phyloP scores from a whole-genome alignment of 371 early-diverging fungal species.

The Cokeromyces recurvatus region DNA sequence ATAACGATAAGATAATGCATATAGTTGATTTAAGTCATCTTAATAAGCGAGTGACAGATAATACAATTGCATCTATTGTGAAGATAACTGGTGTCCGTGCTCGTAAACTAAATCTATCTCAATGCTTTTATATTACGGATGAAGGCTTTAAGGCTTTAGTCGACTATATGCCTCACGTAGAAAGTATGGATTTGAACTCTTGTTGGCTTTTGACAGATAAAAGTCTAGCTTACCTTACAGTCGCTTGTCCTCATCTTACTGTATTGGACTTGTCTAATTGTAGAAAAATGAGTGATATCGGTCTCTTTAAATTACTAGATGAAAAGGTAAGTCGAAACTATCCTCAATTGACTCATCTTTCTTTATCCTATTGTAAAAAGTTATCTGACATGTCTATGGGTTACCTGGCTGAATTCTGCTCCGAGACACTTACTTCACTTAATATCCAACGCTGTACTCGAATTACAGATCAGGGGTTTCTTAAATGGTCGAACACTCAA shows the following conservation, averaged over 20 bases:
- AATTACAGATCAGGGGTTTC: slow-evolving; percentile 67
- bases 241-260: slow-evolving; percentile 30
- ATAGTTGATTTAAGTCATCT: slow-evolving; percentile 36
- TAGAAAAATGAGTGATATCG: slow-evolving; percentile 70
- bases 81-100: slow-evolving; percentile 17
- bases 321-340: slow-evolving; percentile 1
- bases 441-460: slow-evolving; percentile 80
- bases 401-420: slow-evolving; percentile 32
- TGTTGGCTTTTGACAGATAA: slow-evolving; percentile 80
- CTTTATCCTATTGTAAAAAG: slow-evolving; percentile 76
- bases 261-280: slow-evolving; percentile 73
- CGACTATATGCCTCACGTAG: slow-evolving; percentile 32
- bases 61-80: slow-evolving; percentile 5
- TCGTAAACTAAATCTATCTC: slow-evolving; percentile 23
- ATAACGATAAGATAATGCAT: slow-evolving; percentile 23
- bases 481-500: slow-evolving; percentile 35
- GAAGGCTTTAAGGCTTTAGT: slow-evolving; percentile 35
- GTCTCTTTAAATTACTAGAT: slow-evolving; percentile 47
- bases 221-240: slow-evolving; percentile 46
- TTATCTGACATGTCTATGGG: slow-evolving; percentile 59
- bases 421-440: slow-evolving; percentile 35
- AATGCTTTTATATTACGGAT: slow-evolving; percentile 53
- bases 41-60: slow-evolving; percentile 45
- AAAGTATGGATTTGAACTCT: slow-evolving; percentile 57
- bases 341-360: slow-evolving; percentile 27